Conservation (phyloP, 768 basidiomycete genomes). For the Brasilioporus rufonigricans region DNA sequence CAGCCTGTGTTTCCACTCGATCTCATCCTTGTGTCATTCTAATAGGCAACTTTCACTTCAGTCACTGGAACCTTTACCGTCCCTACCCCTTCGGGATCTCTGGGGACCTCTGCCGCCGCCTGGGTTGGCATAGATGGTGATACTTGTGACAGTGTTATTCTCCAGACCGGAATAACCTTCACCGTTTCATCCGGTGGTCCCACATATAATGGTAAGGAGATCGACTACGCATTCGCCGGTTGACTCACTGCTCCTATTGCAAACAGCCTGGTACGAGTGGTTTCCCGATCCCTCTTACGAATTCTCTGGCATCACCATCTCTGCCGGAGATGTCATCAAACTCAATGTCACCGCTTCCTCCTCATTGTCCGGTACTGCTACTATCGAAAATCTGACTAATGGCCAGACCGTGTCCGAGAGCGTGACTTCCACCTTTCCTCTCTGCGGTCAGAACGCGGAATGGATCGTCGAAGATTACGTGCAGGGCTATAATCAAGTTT, state of each 20-base stretch:
- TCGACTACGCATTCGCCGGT: background rate
- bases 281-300: background rate
- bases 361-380: background rate
- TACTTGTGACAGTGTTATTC: background rate
- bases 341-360: background rate
- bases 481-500: fast-evolving
- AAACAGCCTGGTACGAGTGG: background rate
- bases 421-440: background rate
- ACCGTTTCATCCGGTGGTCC: background rate
- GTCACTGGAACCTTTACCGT: conserved; percentile 11
- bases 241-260: background rate
- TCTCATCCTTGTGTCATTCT: background rate
- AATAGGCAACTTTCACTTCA: conserved; percentile 6
- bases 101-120: background rate
- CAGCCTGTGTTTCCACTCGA: background rate
- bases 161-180: background rate
- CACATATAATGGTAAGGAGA: background rate
- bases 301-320: conserved; percentile 1
- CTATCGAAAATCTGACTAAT: conserved; percentile 1
- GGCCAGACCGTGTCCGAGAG: background rate
- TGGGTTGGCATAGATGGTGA: conserved; percentile 16
- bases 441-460: conserved; percentile 8
- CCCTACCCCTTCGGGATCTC: conserved; percentile 1
- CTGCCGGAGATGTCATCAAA: conserved; percentile 9
- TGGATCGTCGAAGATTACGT: conserved; percentile 11